Conservation (phyloP, 768 basidiomycete species). For the Xerocomellus chrysenteron region DNA sequence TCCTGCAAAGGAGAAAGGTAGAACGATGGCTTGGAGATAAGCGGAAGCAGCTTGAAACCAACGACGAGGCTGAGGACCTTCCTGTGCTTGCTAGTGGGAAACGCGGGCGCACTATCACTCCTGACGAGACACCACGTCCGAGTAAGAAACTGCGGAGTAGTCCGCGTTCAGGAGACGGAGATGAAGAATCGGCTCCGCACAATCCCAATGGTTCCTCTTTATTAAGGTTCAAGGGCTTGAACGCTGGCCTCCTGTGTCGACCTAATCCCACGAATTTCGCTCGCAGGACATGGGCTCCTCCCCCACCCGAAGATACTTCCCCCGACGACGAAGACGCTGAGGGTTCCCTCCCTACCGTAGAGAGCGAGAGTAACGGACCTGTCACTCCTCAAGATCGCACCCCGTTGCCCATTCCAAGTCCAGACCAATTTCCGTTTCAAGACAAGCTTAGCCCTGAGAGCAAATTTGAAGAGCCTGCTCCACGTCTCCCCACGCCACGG, state of each 20-base stretch:
- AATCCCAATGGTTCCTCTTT: slow-evolving; percentile 24
- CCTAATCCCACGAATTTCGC: slow-evolving; percentile 65
- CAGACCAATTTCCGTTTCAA: slow-evolving; percentile 28
- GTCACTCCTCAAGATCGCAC: slow-evolving; percentile 57
- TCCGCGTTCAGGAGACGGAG: slow-evolving; percentile 19
- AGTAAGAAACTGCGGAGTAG: slow-evolving; percentile 28
- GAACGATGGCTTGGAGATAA: slow-evolving; percentile 37
- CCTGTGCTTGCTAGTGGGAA: slow-evolving; percentile 20
- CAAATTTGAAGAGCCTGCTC: slow-evolving; percentile 22
- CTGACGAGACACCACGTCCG: slow-evolving; percentile 27
- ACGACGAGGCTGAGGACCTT: slow-evolving; percentile 10
- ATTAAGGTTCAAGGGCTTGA: slow-evolving; percentile 34
- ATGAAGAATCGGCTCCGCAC: slow-evolving; percentile 30
- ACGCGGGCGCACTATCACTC: slow-evolving; percentile 19
- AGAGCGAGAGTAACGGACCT: slow-evolving; percentile 51
- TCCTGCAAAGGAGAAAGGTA: slow-evolving; percentile 42
- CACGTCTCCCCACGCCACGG: slow-evolving; percentile 26
- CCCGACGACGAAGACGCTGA: slow-evolving; percentile 32
- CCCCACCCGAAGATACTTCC: slow-evolving; percentile 35
- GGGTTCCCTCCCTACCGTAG: slow-evolving; percentile 36
- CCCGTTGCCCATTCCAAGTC: slow-evolving; percentile 40
- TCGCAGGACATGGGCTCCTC: slow-evolving; percentile 54
- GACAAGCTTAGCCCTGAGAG: slow-evolving; percentile 14
- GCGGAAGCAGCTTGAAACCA: slow-evolving; percentile 15
- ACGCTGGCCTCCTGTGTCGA: slow-evolving; percentile 50